Evolutionary conservation across 2,329 filamentous ascomycete species (phyloP).

Genomic region (Sporothrix pseudoabietina): DNA sequence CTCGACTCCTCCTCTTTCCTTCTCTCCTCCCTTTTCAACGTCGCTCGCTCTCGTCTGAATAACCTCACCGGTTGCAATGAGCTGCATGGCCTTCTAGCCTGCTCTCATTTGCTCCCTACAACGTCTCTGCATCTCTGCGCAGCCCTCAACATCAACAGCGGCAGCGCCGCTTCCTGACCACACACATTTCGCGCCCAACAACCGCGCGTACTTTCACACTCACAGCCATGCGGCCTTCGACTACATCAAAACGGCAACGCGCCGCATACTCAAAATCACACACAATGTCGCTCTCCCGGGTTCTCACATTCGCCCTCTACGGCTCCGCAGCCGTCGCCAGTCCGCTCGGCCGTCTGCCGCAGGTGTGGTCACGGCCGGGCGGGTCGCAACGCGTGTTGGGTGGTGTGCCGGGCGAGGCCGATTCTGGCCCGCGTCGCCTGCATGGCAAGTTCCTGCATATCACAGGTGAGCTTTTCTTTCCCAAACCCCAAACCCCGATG

Average conservation of each 20-base stretch:
- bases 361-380: slow-evolving; percentile 21
- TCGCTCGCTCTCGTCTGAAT: neutral
- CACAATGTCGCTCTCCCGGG: neutral
- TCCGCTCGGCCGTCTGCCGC: slow-evolving; percentile 33
- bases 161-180: slow-evolving; percentile 6
- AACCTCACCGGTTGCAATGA: slow-evolving; percentile 4
- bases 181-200: neutral
- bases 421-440: slow-evolving; percentile 50
- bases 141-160: neutral
- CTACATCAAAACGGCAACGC: slow-evolving; percentile 7
- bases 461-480: slow-evolving; percentile 63
- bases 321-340: slow-evolving; percentile 37
- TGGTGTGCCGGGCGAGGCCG: slow-evolving; percentile 27
- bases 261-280: neutral
- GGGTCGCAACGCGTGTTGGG: slow-evolving; percentile 34
- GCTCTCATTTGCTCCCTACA: neutral
- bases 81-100: slow-evolving; percentile 18
- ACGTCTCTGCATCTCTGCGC: neutral
- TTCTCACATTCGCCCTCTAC: slow-evolving; percentile 10
- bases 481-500: neutral
- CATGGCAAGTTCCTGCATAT: slow-evolving; percentile 83
- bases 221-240: slow-evolving; percentile 18
- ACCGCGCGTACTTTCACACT: neutral
- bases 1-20: neutral
- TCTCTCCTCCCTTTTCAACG: neutral